Evolutionary conservation across 495 filamentous ascomycete species (phyloP), one percentile per base, ranked within the genome.

Genomic region (Aspergillus avenaceus): DNA sequence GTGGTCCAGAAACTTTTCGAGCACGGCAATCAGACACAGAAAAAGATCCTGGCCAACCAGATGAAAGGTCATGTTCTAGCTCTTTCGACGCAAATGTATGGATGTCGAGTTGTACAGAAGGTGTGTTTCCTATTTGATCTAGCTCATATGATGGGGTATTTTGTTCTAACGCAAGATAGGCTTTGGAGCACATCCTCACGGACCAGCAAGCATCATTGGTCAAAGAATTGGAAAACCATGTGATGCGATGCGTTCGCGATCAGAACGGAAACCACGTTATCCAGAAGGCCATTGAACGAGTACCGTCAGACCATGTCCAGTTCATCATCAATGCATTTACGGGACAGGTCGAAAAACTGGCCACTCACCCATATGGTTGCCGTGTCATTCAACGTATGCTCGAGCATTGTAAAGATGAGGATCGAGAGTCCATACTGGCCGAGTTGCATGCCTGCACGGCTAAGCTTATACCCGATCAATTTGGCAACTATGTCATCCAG

Each of bases 1-100:
- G 93, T 98, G 28, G 93, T 97, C 19, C 93, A 98, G 60, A 97
- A 97, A 64, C 83, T 97, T 53, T 97, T 97, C 56, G 92, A 97
- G 68, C 90, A 97, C 60, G 95, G 95, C 25, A 95, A 91, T 54
- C 92, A 96, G 64, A 76, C 82, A 6, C 95, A 97, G 65, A 98
- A 98, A 70, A 90, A 86, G 65, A 76, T 86, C 2, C 64, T 98
- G 34, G 92, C 90, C 4, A 81, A 82, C 43, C 79, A 85, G 56
- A 97, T 98, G 91, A 88, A 88, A 59, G 84, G 84, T 0, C 87
- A 91, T 59, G 83, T 97, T 9, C 67, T 88, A 32, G 76, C 80
- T 22, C 69, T 98, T 27, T 95, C 92, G 0, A 72, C 81, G 48
- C 87, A 96, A 68, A 95, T 92, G 84, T 97, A 97, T 64, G 91